These are phyloP conservation scores for Lichtheimia corymbifera DNA, from an alignment of 371 early-diverging fungal species.

Conservation along the genomic window DNA sequence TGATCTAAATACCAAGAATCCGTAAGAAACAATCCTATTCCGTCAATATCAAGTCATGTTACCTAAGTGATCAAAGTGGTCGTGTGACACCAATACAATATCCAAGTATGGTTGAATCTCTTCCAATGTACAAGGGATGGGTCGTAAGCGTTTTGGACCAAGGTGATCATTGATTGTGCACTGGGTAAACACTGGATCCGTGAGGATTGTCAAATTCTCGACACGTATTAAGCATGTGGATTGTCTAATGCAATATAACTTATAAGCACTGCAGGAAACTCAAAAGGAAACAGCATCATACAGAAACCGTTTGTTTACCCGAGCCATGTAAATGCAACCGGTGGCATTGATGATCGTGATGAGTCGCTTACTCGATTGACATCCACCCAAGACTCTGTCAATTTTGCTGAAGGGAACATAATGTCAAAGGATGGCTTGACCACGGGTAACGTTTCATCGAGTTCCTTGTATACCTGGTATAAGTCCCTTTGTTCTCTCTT, in stretches of 20 bases:
- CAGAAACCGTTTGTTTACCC: constrained; percentile 26
- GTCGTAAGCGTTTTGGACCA: constrained; percentile 55
- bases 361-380: constrained; percentile 7
- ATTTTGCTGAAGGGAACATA: constrained; percentile 16
- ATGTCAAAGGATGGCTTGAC: constrained; percentile 44
- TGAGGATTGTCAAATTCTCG: constrained; percentile 59
- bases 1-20: constrained; percentile 34
- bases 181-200: constrained; percentile 60
- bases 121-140: constrained; percentile 48
- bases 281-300: neutral
- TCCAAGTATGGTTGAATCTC: constrained; percentile 51
- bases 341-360: constrained; percentile 13
- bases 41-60: constrained; percentile 9
- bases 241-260: constrained; percentile 34
- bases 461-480: constrained; percentile 19
- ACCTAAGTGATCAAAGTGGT: constrained; percentile 64
- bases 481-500: constrained; percentile 8
- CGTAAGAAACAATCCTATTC: neutral
- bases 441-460: constrained; percentile 45
- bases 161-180: constrained; percentile 45
- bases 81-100: constrained; percentile 59
- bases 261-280: too few species aligned
- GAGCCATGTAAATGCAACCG: constrained; percentile 52
- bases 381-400: constrained; percentile 23
- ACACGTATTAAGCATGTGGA: constrained; percentile 61